Evolutionary conservation across 2,329 filamentous ascomycete species (phyloP).

Genomic region (Hypoxylon sp.): DNA sequence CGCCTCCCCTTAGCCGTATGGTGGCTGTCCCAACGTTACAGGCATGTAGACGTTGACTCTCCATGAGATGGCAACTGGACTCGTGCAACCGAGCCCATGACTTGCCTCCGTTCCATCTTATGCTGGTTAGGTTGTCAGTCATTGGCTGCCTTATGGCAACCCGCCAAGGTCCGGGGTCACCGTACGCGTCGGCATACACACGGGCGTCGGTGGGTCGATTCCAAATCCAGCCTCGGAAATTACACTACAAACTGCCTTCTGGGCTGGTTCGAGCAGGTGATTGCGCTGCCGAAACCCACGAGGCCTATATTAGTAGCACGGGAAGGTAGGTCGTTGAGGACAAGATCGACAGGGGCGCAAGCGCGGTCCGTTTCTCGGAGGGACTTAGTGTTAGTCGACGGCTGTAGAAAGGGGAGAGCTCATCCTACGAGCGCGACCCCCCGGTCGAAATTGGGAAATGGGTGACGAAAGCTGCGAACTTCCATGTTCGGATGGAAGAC

Average conservation of each 20-base stretch:
- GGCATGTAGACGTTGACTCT: slow-evolving; percentile 35
- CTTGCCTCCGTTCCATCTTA: slow-evolving; percentile 27
- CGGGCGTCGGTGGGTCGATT: slow-evolving; percentile 22
- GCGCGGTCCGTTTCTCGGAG: slow-evolving; percentile 36
- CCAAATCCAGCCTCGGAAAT: slow-evolving; percentile 22
- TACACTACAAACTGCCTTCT: slow-evolving; percentile 12
- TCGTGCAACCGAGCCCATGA: slow-evolving; percentile 44
- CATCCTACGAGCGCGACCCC: slow-evolving; percentile 28
- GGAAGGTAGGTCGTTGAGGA: slow-evolving; percentile 18
- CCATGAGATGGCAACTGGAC: slow-evolving; percentile 44
- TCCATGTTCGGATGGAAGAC: slow-evolving; percentile 28
- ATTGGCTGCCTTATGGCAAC: slow-evolving; percentile 33
- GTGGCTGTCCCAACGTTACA: slow-evolving; percentile 46
- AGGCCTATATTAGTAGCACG: slow-evolving; percentile 23
- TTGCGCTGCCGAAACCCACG: slow-evolving; percentile 30
- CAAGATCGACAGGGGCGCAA: slow-evolving; percentile 30
- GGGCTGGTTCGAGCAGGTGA: slow-evolving; percentile 45
- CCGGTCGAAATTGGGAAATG: slow-evolving; percentile 27
- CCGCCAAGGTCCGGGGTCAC: slow-evolving; percentile 17
- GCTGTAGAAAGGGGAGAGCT: slow-evolving; percentile 18
- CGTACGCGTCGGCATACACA: slow-evolving; percentile 15
- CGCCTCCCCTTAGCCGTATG: slow-evolving; percentile 13
- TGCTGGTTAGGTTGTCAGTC: slow-evolving; percentile 24
- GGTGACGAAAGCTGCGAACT: slow-evolving; percentile 30
- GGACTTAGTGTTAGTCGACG: slow-evolving; percentile 22